A percentile compares a stretch with the other conserved stretches of the same genome.
Conservation (phyloP, 768 basidiomycete species). For the Auricularia sp. region DNA sequence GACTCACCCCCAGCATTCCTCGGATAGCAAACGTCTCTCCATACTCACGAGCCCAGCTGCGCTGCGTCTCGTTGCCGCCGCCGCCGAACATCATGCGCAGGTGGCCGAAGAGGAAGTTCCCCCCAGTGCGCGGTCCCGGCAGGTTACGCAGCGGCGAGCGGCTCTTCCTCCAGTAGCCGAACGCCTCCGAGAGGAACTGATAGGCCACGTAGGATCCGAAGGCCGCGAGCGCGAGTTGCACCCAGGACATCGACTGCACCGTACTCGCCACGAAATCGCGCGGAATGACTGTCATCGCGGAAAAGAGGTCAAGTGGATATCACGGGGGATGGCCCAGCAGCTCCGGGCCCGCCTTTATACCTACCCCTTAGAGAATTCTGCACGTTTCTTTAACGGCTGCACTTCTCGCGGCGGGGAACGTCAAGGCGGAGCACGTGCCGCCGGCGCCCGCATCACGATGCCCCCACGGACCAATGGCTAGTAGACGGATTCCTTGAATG, state of each 20-base stretch:
- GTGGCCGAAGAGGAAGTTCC: background rate
- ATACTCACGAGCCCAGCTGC: background rate
- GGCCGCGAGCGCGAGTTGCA: background rate
- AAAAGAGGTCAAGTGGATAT: background rate
- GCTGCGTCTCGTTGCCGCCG: background rate
- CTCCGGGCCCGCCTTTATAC: too few species aligned
- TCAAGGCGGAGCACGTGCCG: too few species aligned
- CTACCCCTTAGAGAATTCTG: too few species aligned
- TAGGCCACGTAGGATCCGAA: background rate
- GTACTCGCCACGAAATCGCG: too few species aligned
- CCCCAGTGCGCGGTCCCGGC: conserved; percentile 31
- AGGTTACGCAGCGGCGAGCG: conserved; percentile 37
- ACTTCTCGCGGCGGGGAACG: too few species aligned
- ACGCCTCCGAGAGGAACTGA: background rate
- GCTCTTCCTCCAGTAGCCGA: background rate
- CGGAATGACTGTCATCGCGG: background rate
- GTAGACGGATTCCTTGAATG: too few species aligned
- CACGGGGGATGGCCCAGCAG: too few species aligned
- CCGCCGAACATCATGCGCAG: background rate
- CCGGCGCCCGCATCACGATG: too few species aligned
- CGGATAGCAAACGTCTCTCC: background rate
- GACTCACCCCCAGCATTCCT: background rate
- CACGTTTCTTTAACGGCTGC: too few species aligned
- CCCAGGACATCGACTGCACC: background rate
- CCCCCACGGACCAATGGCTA: too few species aligned